phyloP scores from a whole-genome alignment of 257 asterid genomes.

The Solanum tarapatanum region DNA sequence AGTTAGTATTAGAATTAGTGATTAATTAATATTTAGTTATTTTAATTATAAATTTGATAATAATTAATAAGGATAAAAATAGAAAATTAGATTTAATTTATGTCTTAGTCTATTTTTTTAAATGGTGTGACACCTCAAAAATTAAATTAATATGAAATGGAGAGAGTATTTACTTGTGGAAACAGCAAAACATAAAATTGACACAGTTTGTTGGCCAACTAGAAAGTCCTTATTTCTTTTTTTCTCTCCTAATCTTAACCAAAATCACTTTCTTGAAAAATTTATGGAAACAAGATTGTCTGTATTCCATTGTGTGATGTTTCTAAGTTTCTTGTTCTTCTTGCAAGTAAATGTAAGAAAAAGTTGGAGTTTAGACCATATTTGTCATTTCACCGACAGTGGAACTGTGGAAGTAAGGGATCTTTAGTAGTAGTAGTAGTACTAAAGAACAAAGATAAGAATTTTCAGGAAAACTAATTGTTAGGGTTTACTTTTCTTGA shows the following conservation, averaged over 20 bases:
- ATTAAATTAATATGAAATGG: too few relatives aligned
- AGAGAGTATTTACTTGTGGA: background rate
- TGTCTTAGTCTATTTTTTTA: too few relatives aligned
- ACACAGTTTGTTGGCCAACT: background rate
- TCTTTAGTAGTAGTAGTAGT: slow-evolving; percentile 15
- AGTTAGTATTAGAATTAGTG: too few relatives aligned
- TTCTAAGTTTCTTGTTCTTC: background rate
- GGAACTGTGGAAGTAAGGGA: slow-evolving; percentile 45
- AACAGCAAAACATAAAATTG: background rate
- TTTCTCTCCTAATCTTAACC: background rate
- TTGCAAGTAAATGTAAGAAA: background rate
- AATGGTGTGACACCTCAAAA: too few relatives aligned
- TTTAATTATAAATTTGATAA: too few relatives aligned
- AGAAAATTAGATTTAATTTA: fast-evolving
- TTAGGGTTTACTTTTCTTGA: slow-evolving; percentile 20
- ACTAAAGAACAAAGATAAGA: slow-evolving; percentile 46
- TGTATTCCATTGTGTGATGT: background rate
- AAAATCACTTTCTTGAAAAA: background rate
- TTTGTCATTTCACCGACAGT: slow-evolving; percentile 8
- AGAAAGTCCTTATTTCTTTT: background rate
- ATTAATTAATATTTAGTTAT: too few relatives aligned
- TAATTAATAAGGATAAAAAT: too few relatives aligned
- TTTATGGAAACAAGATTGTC: background rate
- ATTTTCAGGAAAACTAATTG: slow-evolving; percentile 11
- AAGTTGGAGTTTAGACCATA: background rate